These are phyloP conservation scores for Phaeosphaeriaceae sp. DNA, from an alignment of 2,329 filamentous ascomycete genomes.

Conservation along the genomic window DNA sequence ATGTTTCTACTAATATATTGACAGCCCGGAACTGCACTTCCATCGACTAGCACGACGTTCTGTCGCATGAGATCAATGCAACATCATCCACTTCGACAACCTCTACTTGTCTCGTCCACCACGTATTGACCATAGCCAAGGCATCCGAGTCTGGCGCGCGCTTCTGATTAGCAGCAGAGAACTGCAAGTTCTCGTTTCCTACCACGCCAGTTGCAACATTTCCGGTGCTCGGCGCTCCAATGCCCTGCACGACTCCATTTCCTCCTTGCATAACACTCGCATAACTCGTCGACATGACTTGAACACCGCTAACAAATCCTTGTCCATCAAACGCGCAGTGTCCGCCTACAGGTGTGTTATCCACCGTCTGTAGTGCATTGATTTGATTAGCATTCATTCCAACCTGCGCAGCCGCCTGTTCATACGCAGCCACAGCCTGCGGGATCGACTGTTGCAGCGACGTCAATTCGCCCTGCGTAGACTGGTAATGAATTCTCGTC, in stretches of 20 bases:
- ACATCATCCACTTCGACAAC: conserved; percentile 30
- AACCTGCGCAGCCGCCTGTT: conserved; percentile 53
- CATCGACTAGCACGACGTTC: conserved; percentile 26
- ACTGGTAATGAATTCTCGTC: conserved; percentile 64
- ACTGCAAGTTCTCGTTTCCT: conserved; percentile 57
- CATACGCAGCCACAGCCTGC: conserved; percentile 58
- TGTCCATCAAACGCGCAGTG: conserved; percentile 65
- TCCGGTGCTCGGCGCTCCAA: conserved; percentile 49
- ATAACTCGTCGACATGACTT: conserved; percentile 63
- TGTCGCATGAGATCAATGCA: conserved; percentile 29
- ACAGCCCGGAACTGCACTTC: not conserved
- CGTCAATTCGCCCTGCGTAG: conserved; percentile 59
- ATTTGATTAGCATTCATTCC: conserved; percentile 56
- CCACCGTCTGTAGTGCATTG: conserved; percentile 62
- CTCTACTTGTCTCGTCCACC: conserved; percentile 32
- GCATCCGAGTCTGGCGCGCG: conserved; percentile 18
- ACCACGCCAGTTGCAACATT: conserved; percentile 59
- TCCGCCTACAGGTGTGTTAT: conserved; percentile 62
- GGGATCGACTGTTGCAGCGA: conserved; percentile 60
- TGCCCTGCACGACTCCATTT: conserved; percentile 57
- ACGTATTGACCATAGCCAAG: conserved; percentile 33
- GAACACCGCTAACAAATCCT: conserved; percentile 62
- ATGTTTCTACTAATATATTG: not conserved
- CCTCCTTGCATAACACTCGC: conserved; percentile 61
- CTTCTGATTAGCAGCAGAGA: conserved; percentile 38